Evolutionary conservation across 768 basidiomycete genomes (phyloP), one percentile per base, ranked within the genome.

Genomic region (Tephrocybe sp.): DNA sequence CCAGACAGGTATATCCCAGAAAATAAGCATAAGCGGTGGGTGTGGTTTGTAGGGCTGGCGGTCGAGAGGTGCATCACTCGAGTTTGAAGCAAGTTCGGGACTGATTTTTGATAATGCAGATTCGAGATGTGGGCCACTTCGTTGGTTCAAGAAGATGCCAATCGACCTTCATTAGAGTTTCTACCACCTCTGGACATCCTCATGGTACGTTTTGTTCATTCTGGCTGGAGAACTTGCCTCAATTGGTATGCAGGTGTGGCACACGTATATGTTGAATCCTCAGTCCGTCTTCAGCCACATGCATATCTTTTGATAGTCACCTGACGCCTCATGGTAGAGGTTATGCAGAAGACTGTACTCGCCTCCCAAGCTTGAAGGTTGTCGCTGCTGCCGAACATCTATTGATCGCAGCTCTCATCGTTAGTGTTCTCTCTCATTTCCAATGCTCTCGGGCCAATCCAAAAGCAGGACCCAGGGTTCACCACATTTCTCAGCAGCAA

Each of bases 41-140:
- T 37, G 30, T 58, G 54, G 51, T 58, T 55, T 24, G 53, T 58
- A 3, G 50, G 50, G 3, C 41, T 53, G 17, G 57, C 57, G 3
- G 53, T 54, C 17, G 57, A 58, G 23, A 40, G 53, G 57, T 48
- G 24, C 28, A n/a, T 5, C 12, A 30, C 7, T 17, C 7, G 36
- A 25, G n/a, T 15, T 20, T 21, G 15, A 25, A 9, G n/a, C n/a
- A n/a, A n/a, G n/a, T n/a, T n/a, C n/a, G n/a, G n/a, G n/a, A n/a
- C n/a, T 4, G 8, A 9, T 21, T 25, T 1, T 36, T 5, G 34
- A 12, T 36, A 7, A 6, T n/a, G 18, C 33, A 57, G 55, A 17
- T 57, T 57, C 21, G 15, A 42, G 10, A 18, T 50, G 9, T 57
- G 55, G 55, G 52, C 47, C 21, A 30, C 26, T 21, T 45, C 47